phyloP scores from a whole-genome alignment of 1,284 basidiomycete species.

The Ceratobasidium sp. region DNA sequence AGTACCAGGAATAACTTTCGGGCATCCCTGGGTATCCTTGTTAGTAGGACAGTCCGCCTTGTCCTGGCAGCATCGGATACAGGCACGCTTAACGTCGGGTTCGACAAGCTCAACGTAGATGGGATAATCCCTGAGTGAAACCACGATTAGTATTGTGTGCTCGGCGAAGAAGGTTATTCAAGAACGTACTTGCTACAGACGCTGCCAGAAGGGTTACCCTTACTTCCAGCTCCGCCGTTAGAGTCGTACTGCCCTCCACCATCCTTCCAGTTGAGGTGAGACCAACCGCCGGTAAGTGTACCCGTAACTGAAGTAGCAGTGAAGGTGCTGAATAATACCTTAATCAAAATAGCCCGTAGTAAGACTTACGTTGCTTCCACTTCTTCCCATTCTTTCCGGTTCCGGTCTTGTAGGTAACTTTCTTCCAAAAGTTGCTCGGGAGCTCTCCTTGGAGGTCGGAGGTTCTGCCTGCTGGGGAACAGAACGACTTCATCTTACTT shows the following conservation, averaged over 20 bases:
- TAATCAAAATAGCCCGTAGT: too few relatives aligned
- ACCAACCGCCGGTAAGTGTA: constrained; percentile 46
- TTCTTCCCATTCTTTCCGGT: too few relatives aligned
- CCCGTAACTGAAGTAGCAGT: too few relatives aligned
- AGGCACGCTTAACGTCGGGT: constrained; percentile 52
- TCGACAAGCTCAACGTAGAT: constrained; percentile 56
- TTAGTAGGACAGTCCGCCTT: constrained; percentile 48
- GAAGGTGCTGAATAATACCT: too few relatives aligned
- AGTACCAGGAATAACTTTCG: constrained; percentile 50
- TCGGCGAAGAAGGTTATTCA: too few relatives aligned
- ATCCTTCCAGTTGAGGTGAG: constrained; percentile 49
- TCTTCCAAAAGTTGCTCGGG: constrained; percentile 47
- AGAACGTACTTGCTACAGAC: constrained; percentile 50
- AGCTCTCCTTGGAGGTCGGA: constrained; percentile 39
- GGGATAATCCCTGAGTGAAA: constrained; percentile 47
- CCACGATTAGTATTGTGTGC: neutral
- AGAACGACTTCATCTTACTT: constrained; percentile 48
- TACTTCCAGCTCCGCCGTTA: constrained; percentile 48
- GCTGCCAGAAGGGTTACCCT: constrained; percentile 53
- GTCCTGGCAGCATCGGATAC: constrained; percentile 55
- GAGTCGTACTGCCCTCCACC: constrained; percentile 46
- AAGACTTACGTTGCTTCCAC: too few relatives aligned
- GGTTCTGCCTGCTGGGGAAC: constrained; percentile 35
- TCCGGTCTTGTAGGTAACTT: constrained; percentile 13
- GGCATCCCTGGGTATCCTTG: constrained; percentile 49